phyloP scores from a whole-genome alignment of 2,329 filamentous ascomycete genomes.

The Trichothecium roseum region DNA sequence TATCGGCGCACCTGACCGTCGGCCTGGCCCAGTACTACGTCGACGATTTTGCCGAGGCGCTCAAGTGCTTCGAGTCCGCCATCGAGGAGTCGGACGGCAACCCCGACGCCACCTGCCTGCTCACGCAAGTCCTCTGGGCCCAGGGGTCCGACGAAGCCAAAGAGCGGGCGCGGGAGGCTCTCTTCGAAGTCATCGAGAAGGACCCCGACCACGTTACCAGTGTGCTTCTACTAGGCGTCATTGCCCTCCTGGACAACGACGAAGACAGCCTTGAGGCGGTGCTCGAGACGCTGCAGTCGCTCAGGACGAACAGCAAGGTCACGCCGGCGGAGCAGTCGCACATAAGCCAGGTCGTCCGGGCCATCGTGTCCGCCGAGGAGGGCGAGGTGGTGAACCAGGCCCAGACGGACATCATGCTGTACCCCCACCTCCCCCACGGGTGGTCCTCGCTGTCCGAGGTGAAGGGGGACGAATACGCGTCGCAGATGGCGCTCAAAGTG shows the following conservation, averaged over 20 bases:
- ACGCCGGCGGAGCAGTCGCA: slow-evolving; percentile 53
- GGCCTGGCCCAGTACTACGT: slow-evolving; percentile 74
- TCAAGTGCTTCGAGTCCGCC: slow-evolving; percentile 71
- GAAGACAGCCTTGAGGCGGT: slow-evolving; percentile 73
- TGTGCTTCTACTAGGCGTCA: slow-evolving; percentile 70
- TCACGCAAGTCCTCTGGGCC: slow-evolving; percentile 90
- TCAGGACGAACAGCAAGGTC: slow-evolving; percentile 59
- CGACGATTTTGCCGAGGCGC: slow-evolving; percentile 54
- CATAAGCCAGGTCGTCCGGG: slow-evolving; percentile 66
- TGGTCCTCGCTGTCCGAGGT: slow-evolving; percentile 66
- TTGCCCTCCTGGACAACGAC: slow-evolving; percentile 74
- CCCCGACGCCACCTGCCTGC: slow-evolving; percentile 75
- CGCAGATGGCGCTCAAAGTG: slow-evolving; percentile 75
- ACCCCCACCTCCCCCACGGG: slow-evolving; percentile 67
- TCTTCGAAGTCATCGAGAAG: slow-evolving; percentile 71
- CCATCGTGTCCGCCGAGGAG: slow-evolving; percentile 51
- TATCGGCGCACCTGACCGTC: slow-evolving; percentile 78
- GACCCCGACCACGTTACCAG: slow-evolving; percentile 68
- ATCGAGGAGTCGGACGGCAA: slow-evolving; percentile 66
- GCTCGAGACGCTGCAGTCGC: slow-evolving; percentile 59
- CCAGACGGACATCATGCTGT: slow-evolving; percentile 68
- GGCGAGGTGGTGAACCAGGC: slow-evolving; percentile 49
- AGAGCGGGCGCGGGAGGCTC: slow-evolving; percentile 63
- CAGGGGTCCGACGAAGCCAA: slow-evolving; percentile 67
- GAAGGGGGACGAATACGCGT: slow-evolving; percentile 41